Base-by-base conservation (phyloP, 1,284 basidiomycete genomes). In the Rhodotorula glutinis region DNA sequence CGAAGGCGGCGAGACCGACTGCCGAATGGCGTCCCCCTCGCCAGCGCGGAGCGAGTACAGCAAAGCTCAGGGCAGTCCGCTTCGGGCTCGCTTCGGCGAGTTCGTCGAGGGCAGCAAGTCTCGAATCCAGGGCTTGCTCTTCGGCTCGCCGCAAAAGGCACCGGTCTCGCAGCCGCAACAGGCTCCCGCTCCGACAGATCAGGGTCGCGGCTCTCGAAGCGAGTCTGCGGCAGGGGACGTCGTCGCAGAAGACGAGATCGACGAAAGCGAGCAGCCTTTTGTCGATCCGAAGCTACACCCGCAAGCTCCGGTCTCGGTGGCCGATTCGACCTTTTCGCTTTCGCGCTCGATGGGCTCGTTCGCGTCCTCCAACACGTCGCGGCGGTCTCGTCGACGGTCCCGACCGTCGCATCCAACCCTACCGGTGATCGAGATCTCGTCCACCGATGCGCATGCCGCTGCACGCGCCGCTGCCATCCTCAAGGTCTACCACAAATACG, bases 401-500 rank as follows among this genome's bases (percentile, higher is more conserved):
- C 33, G 62, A 0, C 67, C 64, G 1, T 62, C 64, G 16, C 70
- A 69, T 46, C 62, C 70, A 13, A 53, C 68, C 19, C 59, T 71
- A 4, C 78, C 80, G 13, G 79, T 86, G 14, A 81, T 94, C 70
- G 88, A 90, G 79, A 88, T 94, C 69, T 87, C 87, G 2, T 90
- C 88, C 63, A 83, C 85, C 19, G 88, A 93, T 77, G 89, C 91
- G 0, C 82, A 83, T 66, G 89, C 89, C 17, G 92, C 91, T 55
- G 91, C 91, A 10, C 81, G 89, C 56, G 91, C 91, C n/a, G 91
- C 89, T 27, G 92, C 91, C 0, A 92, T 94, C 69, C 81, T 94
- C 69, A 91, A 89, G 79, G 84, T 90, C 81, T 87, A 92, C 74
- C 87, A 92, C 78, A 88, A 90, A 71, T 91, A 92, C 74, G 88